Evolutionary conservation across 371 early-diverging fungal genomes (phyloP), one percentile per base, ranked within the genome.

Genomic region (Mucor mucedo): DNA sequence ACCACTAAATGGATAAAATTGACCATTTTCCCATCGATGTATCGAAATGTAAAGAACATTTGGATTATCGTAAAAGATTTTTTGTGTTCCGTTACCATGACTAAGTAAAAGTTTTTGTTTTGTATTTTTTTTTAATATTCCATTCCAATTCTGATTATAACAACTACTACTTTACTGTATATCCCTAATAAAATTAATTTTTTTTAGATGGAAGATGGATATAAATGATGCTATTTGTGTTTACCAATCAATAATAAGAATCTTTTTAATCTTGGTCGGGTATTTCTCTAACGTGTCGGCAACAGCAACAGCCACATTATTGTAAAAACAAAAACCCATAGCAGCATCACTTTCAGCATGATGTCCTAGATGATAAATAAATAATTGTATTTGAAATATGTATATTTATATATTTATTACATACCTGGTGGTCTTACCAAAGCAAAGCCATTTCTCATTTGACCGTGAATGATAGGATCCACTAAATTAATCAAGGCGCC

Each of bases 261-360:
- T 79, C 62, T 82, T 84, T 61, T 80, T 75, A 11, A 86, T 75
- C 10, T 69, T 77, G 27, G 73, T 56, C 0, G 85, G 75, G 60
- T 85, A 77, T 58, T 76, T 80, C 28, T 77, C 75, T 29, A 87
- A 41, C 1, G 84, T 79, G 21, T 78, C 64, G 11, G 81, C 73
- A 10, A 83, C 88, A 8, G 89, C 86, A 35, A 89, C 84, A 13
- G 87, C 89, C 6, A 87, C 87, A 65, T 88, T 89, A 66, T 89
- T 89, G 67, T 83, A 88, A 54, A 86, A 84, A 50, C 89, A 89
- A 65, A 84, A 89, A 5, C 89, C 89, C 89, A 86, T 89, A 11
- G 85, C 87, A 35, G 74, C 76, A 61, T 87, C 82, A 49, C 81
- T 77, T 69, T 89, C 88, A 16, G 89, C 87, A 58, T 89, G 89